phyloP scores from a whole-genome alignment of 148 eudicot species.

The Rhododendron molle region DNA sequence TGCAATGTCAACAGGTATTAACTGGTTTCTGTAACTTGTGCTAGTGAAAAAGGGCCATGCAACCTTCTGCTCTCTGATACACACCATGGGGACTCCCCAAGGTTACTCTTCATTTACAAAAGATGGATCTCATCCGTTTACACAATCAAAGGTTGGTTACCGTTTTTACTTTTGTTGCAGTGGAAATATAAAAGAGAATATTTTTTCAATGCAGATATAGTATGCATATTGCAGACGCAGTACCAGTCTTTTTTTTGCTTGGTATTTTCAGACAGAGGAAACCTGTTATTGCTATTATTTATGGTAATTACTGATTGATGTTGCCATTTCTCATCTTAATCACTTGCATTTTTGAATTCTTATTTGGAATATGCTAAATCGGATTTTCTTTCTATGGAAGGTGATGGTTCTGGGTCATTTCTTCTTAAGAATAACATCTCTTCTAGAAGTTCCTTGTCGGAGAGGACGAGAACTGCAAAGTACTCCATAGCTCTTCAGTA shows the following conservation, averaged over 20 bases:
- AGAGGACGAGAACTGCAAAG: conserved; percentile 41
- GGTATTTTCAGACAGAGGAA: background rate
- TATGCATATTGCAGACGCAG: background rate
- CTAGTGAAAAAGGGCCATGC: conserved; percentile 56
- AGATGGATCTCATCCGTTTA: conserved; percentile 78
- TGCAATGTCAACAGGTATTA: background rate
- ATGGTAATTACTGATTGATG: background rate
- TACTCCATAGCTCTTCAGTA: conserved; percentile 82
- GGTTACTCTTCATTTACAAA: conserved; percentile 67
- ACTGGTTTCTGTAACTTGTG: background rate
- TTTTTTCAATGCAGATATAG: background rate
- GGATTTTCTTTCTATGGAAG: conserved; percentile 14
- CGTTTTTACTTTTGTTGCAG: background rate
- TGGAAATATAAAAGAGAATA: background rate
- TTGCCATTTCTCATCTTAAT: background rate
- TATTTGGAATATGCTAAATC: background rate
- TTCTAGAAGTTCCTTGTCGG: conserved; percentile 13
- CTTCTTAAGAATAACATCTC: conserved; percentile 28
- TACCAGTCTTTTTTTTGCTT: background rate
- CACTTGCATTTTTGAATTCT: background rate
- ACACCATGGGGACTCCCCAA: conserved; percentile 72
- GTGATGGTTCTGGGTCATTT: conserved; percentile 56
- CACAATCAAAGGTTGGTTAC: conserved; percentile 51
- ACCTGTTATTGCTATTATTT: background rate
- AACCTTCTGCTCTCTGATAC: conserved; percentile 77